phyloP scores from a whole-genome alignment of 2,329 filamentous ascomycete genomes.

The Epichloe gansuensis region DNA sequence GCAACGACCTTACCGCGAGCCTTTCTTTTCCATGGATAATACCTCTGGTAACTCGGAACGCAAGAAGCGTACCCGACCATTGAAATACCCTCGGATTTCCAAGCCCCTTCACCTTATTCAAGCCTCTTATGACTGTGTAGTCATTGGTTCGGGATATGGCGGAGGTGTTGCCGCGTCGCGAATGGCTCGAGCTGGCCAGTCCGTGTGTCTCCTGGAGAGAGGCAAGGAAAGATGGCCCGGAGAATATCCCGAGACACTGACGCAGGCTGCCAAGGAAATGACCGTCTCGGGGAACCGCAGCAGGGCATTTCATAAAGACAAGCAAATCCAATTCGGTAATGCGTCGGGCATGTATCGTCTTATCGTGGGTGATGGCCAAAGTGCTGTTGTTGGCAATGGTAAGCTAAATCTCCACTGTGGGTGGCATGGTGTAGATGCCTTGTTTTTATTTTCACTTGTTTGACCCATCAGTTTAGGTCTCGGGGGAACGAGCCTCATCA shows the following conservation, averaged over 20 bases:
- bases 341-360: conserved; percentile 51
- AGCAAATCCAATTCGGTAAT: conserved; percentile 31
- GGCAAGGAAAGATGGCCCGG: conserved; percentile 55
- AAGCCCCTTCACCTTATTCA: conserved; percentile 44
- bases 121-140: conserved; percentile 48
- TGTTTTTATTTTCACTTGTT: not conserved
- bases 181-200: conserved; percentile 43
- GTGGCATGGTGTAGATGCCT: not conserved
- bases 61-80: not conserved
- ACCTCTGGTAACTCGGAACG: not conserved
- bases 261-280: conserved; percentile 36
- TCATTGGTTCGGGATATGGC: conserved; percentile 58
- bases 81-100: conserved; percentile 34
- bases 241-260: conserved; percentile 41
- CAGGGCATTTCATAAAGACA: conserved; percentile 26
- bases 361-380: conserved; percentile 49
- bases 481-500: conserved; percentile 52
- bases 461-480: conserved; percentile 24
- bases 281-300: conserved; percentile 38
- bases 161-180: conserved; percentile 52
- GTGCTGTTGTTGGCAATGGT: conserved; percentile 45
- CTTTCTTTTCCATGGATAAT: not conserved
- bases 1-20: not conserved
- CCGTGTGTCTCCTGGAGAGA: conserved; percentile 51
- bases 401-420: conserved; percentile 17